Evolutionary conservation across 2,329 filamentous ascomycete species (phyloP).

Genomic region (Fusarium compactum): DNA sequence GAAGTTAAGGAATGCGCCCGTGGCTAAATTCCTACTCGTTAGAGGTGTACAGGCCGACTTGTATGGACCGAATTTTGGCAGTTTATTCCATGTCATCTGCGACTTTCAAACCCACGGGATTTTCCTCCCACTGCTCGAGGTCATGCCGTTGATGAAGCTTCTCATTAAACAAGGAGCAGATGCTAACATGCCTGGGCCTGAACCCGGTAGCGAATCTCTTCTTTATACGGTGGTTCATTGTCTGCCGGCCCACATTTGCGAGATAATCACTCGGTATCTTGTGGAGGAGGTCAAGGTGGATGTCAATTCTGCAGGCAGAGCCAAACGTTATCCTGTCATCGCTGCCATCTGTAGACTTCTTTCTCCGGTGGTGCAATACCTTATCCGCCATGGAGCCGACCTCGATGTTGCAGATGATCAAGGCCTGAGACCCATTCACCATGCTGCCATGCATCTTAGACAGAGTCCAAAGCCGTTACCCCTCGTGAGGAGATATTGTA

Average conservation of each 20-base stretch:
- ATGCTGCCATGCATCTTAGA: neutral
- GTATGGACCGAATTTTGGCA: neutral
- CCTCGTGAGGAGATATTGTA: neutral
- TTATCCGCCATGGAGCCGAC: neutral
- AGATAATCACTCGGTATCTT: neutral
- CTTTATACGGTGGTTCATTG: neutral
- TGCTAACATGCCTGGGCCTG: neutral
- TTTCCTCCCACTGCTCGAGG: fast-evolving
- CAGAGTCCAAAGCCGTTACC: fast-evolving
- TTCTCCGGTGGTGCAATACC: neutral
- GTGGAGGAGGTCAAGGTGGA: neutral
- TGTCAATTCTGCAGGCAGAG: neutral
- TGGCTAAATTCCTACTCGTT: neutral
- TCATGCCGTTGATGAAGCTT: neutral
- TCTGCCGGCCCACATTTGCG: too few species aligned
- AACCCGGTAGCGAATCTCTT: neutral
- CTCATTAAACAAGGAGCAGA: neutral
- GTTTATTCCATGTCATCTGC: neutral
- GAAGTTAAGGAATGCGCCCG: neutral
- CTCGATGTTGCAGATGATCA: neutral
- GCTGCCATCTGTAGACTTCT: neutral
- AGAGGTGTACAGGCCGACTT: neutral
- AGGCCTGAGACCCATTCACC: neutral
- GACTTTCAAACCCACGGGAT: neutral
- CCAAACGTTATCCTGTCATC: neutral